Evolutionary conservation across 371 early-diverging fungal genomes (phyloP).

Genomic region (Mucor sp.): DNA sequence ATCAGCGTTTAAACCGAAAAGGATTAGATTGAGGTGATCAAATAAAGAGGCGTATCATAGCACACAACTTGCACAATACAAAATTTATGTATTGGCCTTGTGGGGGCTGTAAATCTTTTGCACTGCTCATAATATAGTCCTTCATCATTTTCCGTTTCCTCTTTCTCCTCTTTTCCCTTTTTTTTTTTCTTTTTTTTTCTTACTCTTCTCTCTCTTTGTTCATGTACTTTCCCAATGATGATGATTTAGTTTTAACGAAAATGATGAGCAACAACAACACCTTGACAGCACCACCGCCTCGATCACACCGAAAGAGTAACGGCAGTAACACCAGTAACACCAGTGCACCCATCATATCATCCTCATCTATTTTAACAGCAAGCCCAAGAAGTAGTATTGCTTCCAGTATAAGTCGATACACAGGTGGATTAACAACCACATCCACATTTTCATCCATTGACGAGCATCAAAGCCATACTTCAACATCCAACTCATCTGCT

Average conservation of each 20-base stretch:
- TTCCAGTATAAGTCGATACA: conserved; percentile 13
- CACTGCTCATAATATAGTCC: neutral
- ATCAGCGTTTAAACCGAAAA: neutral
- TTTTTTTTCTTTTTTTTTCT: neutral
- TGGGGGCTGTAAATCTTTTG: neutral
- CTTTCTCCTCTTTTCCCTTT: neutral
- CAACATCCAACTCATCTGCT: conserved; percentile 6
- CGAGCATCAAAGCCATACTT: conserved; percentile 1
- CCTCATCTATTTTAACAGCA: neutral
- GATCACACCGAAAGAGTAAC: neutral
- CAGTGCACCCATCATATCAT: neutral
- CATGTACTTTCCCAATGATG: neutral
- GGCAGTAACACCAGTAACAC: neutral
- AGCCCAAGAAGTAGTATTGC: conserved; percentile 7
- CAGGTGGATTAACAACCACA: conserved; percentile 14
- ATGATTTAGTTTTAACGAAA: neutral
- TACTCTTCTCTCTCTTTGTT: neutral
- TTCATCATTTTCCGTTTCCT: neutral
- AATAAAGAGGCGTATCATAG: neutral
- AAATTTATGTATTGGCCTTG: neutral
- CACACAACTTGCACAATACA: neutral
- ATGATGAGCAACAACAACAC: neutral
- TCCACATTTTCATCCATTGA: conserved; percentile 14
- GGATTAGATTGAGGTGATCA: neutral
- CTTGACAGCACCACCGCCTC: neutral